Conservation (phyloP, 108 stramenopile species). For the Fragilariopsis cylindrus region DNA sequence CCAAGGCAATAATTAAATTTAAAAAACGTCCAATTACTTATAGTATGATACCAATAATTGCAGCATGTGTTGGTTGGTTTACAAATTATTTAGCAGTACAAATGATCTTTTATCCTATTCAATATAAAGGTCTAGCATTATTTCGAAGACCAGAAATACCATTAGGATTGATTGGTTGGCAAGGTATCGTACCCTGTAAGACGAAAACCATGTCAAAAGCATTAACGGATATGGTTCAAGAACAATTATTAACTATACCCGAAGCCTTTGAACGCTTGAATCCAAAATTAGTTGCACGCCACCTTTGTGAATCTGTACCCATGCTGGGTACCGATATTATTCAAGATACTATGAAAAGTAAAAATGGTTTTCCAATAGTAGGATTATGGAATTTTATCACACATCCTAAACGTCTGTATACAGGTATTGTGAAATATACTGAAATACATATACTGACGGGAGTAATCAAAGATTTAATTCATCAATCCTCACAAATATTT, state of each 20-base stretch:
- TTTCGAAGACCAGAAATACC: constrained; percentile 62
- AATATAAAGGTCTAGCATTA: constrained; percentile 79
- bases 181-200: constrained; percentile 90
- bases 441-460: constrained; percentile 39
- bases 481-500: constrained; percentile 70
- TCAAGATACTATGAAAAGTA: constrained; percentile 35
- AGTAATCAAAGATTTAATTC: constrained; percentile 69
- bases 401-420: not conserved
- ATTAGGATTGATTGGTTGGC: constrained; percentile 83
- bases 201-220: constrained; percentile 77
- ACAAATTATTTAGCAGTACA: constrained; percentile 91
- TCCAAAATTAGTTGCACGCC: constrained; percentile 55
- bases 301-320: constrained; percentile 75
- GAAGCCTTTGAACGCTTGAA: constrained; percentile 80
- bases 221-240: constrained; percentile 87
- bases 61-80: constrained; percentile 93
- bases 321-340: constrained; percentile 59
- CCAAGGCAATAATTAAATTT: constrained; percentile 47
- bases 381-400: constrained; percentile 15
- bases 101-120: constrained; percentile 89
- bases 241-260: constrained; percentile 73
- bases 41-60: constrained; percentile 83
- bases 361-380: constrained; percentile 14
- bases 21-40: constrained; percentile 68
- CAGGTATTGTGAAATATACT: constrained; percentile 19